Percentiles rank a stretch among this genome's conserved stretches.
These are phyloP conservation scores for Bisporella sp. DNA, from an alignment of 2,329 filamentous ascomycete genomes.

Conservation along the genomic window DNA sequence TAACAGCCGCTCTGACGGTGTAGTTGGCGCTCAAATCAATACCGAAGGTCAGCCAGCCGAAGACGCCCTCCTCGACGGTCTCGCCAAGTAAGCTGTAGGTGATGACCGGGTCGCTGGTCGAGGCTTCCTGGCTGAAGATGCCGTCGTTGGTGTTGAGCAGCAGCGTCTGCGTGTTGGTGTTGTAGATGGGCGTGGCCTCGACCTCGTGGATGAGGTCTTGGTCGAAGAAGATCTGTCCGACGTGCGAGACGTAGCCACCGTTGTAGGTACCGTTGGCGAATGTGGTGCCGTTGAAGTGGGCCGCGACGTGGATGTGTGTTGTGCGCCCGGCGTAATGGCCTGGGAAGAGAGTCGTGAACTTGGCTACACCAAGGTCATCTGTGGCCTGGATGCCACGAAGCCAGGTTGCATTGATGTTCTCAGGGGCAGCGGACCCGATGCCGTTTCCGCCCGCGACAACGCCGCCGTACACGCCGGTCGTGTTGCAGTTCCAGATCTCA, in stretches of 20 bases:
- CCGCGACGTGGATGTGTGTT: constrained; percentile 42
- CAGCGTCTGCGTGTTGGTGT: constrained; percentile 36
- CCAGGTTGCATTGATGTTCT: constrained; percentile 34
- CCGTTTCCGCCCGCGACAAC: constrained; percentile 37
- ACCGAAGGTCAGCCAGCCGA: constrained; percentile 49
- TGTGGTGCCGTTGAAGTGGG: constrained; percentile 36
- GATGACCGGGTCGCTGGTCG: constrained; percentile 43
- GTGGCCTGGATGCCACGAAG: constrained; percentile 36
- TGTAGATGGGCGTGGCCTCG: constrained; percentile 40
- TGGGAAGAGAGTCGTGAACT: constrained; percentile 36
- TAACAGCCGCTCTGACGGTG: neutral
- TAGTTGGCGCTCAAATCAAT: constrained; percentile 33
- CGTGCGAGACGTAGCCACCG: constrained; percentile 45
- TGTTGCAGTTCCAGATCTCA: constrained; percentile 44
- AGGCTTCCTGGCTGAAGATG: constrained; percentile 40
- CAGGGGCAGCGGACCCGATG: constrained; percentile 26
- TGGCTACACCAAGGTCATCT: constrained; percentile 33
- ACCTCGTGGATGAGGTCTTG: constrained; percentile 47
- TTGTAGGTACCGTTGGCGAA: constrained; percentile 41
- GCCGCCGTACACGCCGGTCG: constrained; percentile 44
- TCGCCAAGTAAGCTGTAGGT: constrained; percentile 52
- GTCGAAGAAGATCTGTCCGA: constrained; percentile 62
- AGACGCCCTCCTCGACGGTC: constrained; percentile 40
- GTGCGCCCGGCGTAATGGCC: constrained; percentile 39
- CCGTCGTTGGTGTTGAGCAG: constrained; percentile 25